Evolutionary conservation across 2,329 filamentous ascomycete species (phyloP).

Genomic region (Ophioceras dolichostomum): DNA sequence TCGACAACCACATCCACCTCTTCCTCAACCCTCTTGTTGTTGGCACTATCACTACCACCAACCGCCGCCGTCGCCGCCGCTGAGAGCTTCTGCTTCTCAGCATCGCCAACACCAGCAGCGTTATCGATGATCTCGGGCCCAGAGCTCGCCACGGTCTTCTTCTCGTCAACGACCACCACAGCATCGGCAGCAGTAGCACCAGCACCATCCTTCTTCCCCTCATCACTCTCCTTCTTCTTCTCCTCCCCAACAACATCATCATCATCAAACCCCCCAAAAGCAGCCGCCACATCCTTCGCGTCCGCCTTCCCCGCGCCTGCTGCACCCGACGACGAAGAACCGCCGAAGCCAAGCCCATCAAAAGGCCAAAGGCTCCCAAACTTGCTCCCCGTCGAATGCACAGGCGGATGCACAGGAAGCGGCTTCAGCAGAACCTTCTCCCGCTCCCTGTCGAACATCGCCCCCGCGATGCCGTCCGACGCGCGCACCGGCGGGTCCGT

Average conservation of each 20-base stretch:
- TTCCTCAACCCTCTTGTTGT: too few relatives aligned
- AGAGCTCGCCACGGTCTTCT: constrained; percentile 12
- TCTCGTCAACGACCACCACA: constrained; percentile 11
- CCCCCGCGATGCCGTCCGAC: constrained; percentile 9
- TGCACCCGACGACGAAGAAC: background rate
- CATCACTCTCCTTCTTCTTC: constrained; percentile 17
- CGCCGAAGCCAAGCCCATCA: constrained; percentile 24
- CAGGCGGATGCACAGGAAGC: constrained; percentile 38
- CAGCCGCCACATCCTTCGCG: constrained; percentile 19
- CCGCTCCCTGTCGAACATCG: constrained; percentile 12
- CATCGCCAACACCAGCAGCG: too few relatives aligned
- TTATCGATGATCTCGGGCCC: constrained; percentile 21
- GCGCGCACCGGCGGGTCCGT: constrained; percentile 9
- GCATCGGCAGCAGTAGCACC: constrained; percentile 11
- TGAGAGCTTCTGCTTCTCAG: too few relatives aligned
- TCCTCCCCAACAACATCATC: constrained; percentile 13
- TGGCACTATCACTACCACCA: too few relatives aligned
- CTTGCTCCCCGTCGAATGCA: constrained; percentile 16
- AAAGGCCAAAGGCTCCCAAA: constrained; percentile 49
- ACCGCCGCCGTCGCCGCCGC: too few relatives aligned
- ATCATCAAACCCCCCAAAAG: constrained; percentile 12
- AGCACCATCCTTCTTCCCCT: constrained; percentile 7
- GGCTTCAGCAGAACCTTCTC: constrained; percentile 40
- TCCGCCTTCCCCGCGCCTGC: constrained; percentile 10
- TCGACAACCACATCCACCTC: constrained; percentile 18